phyloP scores from a whole-genome alignment of 169 alveolate species.

The Eimeria sp. region DNA sequence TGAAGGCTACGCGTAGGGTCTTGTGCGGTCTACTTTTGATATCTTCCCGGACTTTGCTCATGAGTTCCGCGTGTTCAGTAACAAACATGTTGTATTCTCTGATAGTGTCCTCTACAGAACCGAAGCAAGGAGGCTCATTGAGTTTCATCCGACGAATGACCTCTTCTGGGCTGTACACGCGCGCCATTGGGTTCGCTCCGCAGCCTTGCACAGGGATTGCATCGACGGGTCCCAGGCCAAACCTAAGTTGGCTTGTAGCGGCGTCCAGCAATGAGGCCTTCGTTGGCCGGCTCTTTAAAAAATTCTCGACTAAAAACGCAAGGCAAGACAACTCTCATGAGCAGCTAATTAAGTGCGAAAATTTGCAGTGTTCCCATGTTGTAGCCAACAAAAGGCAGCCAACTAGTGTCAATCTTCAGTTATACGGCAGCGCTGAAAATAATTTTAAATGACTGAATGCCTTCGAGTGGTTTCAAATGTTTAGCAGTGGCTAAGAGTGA shows the following conservation, averaged over 20 bases:
- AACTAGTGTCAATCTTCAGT: neutral
- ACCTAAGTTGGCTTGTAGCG: neutral
- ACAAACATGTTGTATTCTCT: slow-evolving; percentile 25
- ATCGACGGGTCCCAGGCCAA: neutral
- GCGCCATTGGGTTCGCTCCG: slow-evolving; percentile 44
- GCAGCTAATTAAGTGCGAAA: neutral
- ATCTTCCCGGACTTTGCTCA: neutral
- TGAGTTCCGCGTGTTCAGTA: neutral
- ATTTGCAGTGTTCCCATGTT: neutral
- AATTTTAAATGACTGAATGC: neutral
- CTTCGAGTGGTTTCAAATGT: neutral
- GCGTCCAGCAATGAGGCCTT: neutral
- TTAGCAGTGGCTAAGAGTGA: too few species aligned
- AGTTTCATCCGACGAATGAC: neutral
- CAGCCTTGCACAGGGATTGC: slow-evolving; percentile 22
- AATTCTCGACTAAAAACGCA: slow-evolving; percentile 34
- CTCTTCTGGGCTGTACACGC: slow-evolving; percentile 51
- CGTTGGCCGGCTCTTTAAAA: neutral
- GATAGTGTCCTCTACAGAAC: neutral
- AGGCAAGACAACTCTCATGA: neutral
- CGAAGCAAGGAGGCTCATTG: neutral
- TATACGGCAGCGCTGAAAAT: neutral
- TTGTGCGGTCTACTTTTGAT: neutral
- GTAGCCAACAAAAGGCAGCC: neutral
- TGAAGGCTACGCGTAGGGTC: slow-evolving; percentile 1